Percentiles rank a stretch among this genome's conserved stretches.
phyloP scores from a whole-genome alignment of 2,329 filamentous ascomycete species.

The Fusarium succisae region DNA sequence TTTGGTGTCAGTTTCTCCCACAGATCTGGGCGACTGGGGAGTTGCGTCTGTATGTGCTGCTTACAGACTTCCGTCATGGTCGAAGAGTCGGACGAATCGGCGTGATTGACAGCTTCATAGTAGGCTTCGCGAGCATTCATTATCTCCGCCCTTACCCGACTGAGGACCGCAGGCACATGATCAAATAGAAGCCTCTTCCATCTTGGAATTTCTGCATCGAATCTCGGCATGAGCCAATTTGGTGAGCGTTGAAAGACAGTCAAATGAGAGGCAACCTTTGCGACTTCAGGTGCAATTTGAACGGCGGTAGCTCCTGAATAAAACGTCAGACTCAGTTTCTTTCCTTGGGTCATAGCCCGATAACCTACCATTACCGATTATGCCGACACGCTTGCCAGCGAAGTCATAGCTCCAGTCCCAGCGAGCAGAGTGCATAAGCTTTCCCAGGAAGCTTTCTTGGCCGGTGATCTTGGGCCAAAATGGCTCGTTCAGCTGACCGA shows the following conservation, averaged over 20 bases:
- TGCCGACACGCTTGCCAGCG: background rate
- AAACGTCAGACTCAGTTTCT: accelerated
- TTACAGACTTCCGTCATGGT: background rate
- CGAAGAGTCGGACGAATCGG: background rate
- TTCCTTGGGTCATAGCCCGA: accelerated
- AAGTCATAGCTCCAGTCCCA: background rate
- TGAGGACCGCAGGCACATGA: accelerated
- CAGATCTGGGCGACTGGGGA: background rate
- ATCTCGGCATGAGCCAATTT: background rate
- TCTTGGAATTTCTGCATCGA: background rate
- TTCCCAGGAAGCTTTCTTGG: background rate
- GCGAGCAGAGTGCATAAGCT: background rate
- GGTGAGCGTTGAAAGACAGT: background rate
- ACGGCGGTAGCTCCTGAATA: background rate
- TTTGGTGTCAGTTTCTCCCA: background rate
- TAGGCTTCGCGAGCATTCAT: background rate
- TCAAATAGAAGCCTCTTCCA: background rate
- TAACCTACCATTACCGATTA: background rate
- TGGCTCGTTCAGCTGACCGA: background rate
- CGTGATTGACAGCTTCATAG: background rate
- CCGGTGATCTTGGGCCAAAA: background rate
- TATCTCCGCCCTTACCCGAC: background rate
- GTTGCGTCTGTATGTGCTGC: background rate
- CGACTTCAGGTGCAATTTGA: background rate
- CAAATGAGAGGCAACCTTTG: background rate